Percentiles rank a stretch among this genome's conserved stretches.
phyloP scores from a whole-genome alignment of 352 stramenopile species.

The Pythium chondricola region DNA sequence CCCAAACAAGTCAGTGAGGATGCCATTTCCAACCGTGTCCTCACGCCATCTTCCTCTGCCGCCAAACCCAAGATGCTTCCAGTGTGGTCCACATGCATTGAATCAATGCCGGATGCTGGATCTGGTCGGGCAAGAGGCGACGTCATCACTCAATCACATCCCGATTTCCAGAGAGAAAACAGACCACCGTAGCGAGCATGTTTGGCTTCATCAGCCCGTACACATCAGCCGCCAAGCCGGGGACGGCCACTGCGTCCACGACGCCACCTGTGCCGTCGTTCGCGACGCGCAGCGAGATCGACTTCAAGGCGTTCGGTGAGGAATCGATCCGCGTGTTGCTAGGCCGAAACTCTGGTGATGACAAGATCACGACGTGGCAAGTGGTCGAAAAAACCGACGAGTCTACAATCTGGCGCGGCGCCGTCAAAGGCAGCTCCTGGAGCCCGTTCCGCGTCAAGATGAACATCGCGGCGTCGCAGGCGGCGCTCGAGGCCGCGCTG shows the following conservation, averaged over 20 bases:
- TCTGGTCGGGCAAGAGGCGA: neutral
- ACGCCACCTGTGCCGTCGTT: conserved; percentile 25
- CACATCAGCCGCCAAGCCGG: neutral
- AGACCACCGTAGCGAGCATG: conserved; percentile 1
- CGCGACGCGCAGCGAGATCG: conserved; percentile 43
- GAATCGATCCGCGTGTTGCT: conserved; percentile 67
- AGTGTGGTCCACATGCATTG: neutral
- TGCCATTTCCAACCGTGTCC: neutral
- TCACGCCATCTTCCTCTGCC: neutral
- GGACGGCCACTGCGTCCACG: conserved; percentile 13
- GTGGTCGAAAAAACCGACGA: conserved; percentile 45
- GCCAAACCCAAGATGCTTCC: neutral
- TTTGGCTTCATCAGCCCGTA: conserved; percentile 17
- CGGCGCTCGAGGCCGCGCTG: conserved; percentile 45
- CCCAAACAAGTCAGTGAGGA: neutral
- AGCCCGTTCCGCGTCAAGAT: conserved; percentile 58
- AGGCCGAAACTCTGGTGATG: conserved; percentile 44
- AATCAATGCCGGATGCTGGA: neutral
- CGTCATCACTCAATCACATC: neutral
- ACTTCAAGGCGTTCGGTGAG: conserved; percentile 49
- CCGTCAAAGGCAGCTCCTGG: conserved; percentile 58
- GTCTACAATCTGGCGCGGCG: conserved; percentile 57
- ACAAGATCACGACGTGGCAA: conserved; percentile 69
- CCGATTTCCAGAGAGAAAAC: neutral
- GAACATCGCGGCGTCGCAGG: conserved; percentile 48